A percentile compares a stretch with the other conserved stretches of the same genome.
Evolutionary conservation across 192 early-diverging fungal species (phyloP).

Genomic region (Coemansia sp.): DNA sequence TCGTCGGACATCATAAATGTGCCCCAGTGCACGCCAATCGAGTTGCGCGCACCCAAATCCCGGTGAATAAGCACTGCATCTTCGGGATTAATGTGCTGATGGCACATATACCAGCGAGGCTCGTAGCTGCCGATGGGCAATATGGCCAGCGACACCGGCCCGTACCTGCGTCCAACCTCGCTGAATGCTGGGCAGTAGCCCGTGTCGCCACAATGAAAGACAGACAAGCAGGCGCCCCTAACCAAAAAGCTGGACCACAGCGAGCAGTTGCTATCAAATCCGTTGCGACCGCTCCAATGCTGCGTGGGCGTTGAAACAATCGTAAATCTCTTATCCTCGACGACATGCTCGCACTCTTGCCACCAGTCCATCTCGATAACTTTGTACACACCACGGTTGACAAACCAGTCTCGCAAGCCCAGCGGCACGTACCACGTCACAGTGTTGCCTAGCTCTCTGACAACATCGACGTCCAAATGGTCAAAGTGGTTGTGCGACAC

Average conservation of each 20-base stretch:
- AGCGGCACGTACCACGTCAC: slow-evolving; percentile 75
- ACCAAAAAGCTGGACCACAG: slow-evolving; percentile 79
- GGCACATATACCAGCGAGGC: slow-evolving; percentile 72
- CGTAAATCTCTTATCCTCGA: slow-evolving; percentile 4
- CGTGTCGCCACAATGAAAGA: slow-evolving; percentile 65
- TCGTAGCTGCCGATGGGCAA: slow-evolving; percentile 86
- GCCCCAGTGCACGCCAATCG: slow-evolving; percentile 86
- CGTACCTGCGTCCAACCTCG: slow-evolving; percentile 69
- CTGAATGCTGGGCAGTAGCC: slow-evolving; percentile 89
- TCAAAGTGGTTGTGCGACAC: slow-evolving; percentile 92
- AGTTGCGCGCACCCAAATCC: slow-evolving; percentile 62
- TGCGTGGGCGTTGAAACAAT: slow-evolving; percentile 55
- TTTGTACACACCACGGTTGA: slow-evolving; percentile 51
- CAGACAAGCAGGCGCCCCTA: slow-evolving; percentile 16
- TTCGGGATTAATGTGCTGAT: slow-evolving; percentile 73
- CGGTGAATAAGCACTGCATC: slow-evolving; percentile 80
- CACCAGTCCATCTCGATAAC: slow-evolving; percentile 81
- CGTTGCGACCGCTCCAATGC: slow-evolving; percentile 63
- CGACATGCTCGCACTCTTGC: slow-evolving; percentile 46
- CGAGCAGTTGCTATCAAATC: slow-evolving; percentile 68
- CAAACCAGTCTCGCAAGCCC: slow-evolving; percentile 71
- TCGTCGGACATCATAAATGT: slow-evolving; percentile 80
- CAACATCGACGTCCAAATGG: slow-evolving; percentile 71
- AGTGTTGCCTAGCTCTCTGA: slow-evolving; percentile 57
- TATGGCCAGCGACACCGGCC: slow-evolving; percentile 68